Evolutionary conservation across 352 stramenopile species (phyloP).

Genomic region (Phytophthora pistaciae): DNA sequence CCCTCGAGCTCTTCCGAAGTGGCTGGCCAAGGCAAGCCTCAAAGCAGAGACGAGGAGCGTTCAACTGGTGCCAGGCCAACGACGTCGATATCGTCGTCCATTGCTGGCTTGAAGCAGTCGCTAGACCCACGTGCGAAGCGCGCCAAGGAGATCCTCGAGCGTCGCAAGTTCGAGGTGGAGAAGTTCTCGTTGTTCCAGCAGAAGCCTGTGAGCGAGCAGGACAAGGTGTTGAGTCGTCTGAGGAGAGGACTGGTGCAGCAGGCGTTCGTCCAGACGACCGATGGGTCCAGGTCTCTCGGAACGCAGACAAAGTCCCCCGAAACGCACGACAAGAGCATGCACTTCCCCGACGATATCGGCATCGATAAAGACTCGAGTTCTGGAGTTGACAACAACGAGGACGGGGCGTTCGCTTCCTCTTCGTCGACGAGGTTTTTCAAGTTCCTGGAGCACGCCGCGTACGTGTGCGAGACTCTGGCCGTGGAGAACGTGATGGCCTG

Average conservation of each 20-base stretch:
- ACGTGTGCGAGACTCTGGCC: conserved; percentile 63
- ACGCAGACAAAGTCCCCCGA: conserved; percentile 65
- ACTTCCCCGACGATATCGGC: conserved; percentile 81
- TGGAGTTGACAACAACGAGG: conserved; percentile 20
- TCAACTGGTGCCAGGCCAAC: conserved; percentile 9
- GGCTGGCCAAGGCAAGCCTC: conserved; percentile 1
- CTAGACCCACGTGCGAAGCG: conserved; percentile 69
- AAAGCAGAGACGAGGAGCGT: conserved; percentile 16
- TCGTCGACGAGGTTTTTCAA: conserved; percentile 64
- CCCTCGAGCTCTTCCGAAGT: conserved; percentile 34
- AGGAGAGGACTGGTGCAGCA: conserved; percentile 62
- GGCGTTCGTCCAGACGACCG: conserved; percentile 66
- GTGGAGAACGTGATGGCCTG: conserved; percentile 59
- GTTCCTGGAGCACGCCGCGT: conserved; percentile 68
- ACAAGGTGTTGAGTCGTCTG: conserved; percentile 63
- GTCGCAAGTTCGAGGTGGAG: conserved; percentile 70
- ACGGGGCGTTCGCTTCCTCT: conserved; percentile 22
- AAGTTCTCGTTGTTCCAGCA: conserved; percentile 77
- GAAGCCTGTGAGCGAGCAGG: conserved; percentile 62
- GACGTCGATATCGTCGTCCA: conserved; percentile 65
- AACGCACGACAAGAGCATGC: conserved; percentile 62
- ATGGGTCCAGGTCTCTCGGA: conserved; percentile 53
- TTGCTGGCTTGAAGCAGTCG: conserved; percentile 76
- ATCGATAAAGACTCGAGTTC: conserved; percentile 46
- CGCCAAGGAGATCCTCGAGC: conserved; percentile 70